These are phyloP conservation scores for Eucommia ulmoides DNA, from an alignment of 257 asterid species.

Conservation along the genomic window DNA sequence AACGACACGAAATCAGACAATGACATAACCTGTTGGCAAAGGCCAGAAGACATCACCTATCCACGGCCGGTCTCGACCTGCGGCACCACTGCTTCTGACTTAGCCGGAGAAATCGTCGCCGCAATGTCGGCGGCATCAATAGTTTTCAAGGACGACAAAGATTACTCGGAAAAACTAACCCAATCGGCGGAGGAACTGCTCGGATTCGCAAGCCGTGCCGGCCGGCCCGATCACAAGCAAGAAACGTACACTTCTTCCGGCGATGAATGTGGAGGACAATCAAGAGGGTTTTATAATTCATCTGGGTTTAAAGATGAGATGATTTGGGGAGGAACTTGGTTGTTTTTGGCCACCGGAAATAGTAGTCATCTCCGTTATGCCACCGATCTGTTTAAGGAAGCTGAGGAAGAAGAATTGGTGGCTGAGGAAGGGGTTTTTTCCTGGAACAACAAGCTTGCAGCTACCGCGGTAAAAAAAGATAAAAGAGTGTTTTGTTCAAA, in stretches of 20 bases:
- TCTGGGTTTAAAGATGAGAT: conserved; percentile 37
- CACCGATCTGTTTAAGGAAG: conserved; percentile 23
- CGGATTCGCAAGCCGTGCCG: conserved; percentile 13
- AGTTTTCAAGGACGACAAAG: conserved; percentile 21
- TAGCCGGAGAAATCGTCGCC: conserved; percentile 51
- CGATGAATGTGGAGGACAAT: conserved; percentile 33
- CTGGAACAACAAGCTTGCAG: conserved; percentile 50
- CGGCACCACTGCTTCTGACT: conserved; percentile 34
- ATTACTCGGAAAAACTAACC: conserved; percentile 18
- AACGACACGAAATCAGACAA: conserved; percentile 12
- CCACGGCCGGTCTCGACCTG: conserved; percentile 35
- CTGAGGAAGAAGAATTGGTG: conserved; percentile 28
- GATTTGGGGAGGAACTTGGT: conserved; percentile 48
- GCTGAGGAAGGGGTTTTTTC: conserved; percentile 29
- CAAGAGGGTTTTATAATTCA: conserved; percentile 28
- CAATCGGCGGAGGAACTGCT: conserved; percentile 28
- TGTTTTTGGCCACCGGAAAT: conserved; percentile 48
- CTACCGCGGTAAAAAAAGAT: conserved; percentile 37
- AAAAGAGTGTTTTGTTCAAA: no score
- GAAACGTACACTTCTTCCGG: conserved; percentile 25
- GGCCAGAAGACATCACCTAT: conserved; percentile 47
- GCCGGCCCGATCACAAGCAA: conserved; percentile 12
- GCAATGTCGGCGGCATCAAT: conserved; percentile 55
- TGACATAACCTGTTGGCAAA: conserved; percentile 50
- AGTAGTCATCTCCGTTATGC: conserved; percentile 31